Base-by-base conservation (phyloP, 768 basidiomycete genomes). In the Mycena kentingensis region DNA sequence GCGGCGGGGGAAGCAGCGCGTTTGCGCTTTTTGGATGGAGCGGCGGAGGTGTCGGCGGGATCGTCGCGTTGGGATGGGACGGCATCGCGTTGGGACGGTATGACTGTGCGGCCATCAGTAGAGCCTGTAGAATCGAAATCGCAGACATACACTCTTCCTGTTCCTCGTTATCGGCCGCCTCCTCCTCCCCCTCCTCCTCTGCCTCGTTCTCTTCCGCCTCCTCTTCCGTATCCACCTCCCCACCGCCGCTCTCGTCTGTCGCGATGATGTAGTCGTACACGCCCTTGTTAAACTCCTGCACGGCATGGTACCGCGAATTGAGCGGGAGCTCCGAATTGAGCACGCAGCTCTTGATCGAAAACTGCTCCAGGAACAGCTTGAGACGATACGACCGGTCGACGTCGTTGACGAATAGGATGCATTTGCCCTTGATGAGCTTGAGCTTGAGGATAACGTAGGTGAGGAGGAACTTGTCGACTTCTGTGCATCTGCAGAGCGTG, bases 211-310 rank as follows among this genome's bases (percentile, higher is more conserved):
- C 83, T 6, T 56, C 60, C n/a, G n/a, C n/a, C n/a, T n/a, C n/a
- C n/a, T n/a, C n/a, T n/a, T n/a, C n/a, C n/a, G n/a, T n/a, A 46
- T 60, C 58, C 21, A 49, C 10, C 1, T 74, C 72, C n/a, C 73
- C 75, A 3, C 76, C 74, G 1, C 83, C 82, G 51, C 83, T 84
- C 70, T 98, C 97, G 65, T 98, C 96, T 8, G 95, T 96, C n/a
- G 97, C 97, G 49, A 99, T 97, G 57, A 98, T 93, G 67, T 98
- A 98, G 67, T 99, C 94, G 62, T 98, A 98, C 7, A 97, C 92
- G 2, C 97, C 97, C 61, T 93, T 90, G 70, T 99, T 99, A 65
- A 99, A 99, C 69, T 98, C 97, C 62, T 99, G 95, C 1, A 99
- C 97, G 2, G 88, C 88, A 64, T 99, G 97, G 64, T 94, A 85